A percentile compares a stretch with the other conserved stretches of the same genome.
These are phyloP conservation scores for Picea abies DNA, from an alignment of 83 land plant genomes.

Conservation along the genomic window DNA sequence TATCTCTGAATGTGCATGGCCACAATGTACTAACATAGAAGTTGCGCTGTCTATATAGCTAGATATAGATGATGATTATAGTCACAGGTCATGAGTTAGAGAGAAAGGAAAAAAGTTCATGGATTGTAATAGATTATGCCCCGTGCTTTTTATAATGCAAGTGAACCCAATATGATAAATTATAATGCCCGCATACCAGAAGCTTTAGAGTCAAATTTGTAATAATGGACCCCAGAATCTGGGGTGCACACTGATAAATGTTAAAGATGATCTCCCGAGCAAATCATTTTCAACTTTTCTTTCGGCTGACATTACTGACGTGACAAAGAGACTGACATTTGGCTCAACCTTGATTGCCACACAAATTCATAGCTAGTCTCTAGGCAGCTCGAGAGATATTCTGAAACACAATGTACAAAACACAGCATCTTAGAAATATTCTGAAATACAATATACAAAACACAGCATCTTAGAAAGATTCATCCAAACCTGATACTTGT, in stretches of 20 bases:
- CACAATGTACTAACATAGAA: neutral
- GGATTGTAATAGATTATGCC: neutral
- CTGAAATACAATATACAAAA: too few relatives aligned
- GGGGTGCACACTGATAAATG: slow-evolving; percentile 77
- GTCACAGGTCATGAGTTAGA: too few relatives aligned
- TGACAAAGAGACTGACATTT: slow-evolving; percentile 67
- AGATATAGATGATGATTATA: neutral
- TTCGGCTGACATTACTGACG: slow-evolving; percentile 75
- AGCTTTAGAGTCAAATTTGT: slow-evolving; percentile 74
- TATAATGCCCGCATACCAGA: slow-evolving; percentile 55
- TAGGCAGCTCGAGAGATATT: slow-evolving; percentile 47
- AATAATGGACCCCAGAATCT: slow-evolving; percentile 63
- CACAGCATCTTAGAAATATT: too few relatives aligned
- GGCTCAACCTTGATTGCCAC: slow-evolving; percentile 82
- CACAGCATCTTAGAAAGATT: too few relatives aligned
- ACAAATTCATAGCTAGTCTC: slow-evolving; percentile 73
- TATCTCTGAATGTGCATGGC: neutral
- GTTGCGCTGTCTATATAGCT: neutral
- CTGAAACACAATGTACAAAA: too few relatives aligned
- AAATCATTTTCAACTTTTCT: slow-evolving; percentile 28
- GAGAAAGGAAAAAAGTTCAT: neutral
- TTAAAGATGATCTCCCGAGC: slow-evolving; percentile 77
- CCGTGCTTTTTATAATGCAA: neutral
- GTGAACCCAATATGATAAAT: neutral
- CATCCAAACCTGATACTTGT: too few relatives aligned